Conservation (phyloP, 805 yeast genomes). For the Alloascoidea hylecoeti region DNA sequence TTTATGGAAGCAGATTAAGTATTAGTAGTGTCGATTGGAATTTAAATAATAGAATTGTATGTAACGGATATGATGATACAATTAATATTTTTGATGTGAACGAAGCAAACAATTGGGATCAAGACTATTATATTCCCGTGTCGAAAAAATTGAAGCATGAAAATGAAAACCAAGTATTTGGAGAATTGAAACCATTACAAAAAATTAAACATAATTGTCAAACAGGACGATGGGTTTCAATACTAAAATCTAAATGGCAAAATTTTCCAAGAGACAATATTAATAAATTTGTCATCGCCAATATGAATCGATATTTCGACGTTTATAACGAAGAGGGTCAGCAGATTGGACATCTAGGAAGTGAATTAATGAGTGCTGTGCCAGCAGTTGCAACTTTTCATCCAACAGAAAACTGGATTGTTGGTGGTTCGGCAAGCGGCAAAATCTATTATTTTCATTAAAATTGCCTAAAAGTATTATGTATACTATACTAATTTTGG, state of each 20-base stretch:
- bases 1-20: conserved; percentile 63
- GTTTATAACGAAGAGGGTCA: conserved; percentile 65
- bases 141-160: conserved; percentile 6
- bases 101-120: conserved; percentile 14
- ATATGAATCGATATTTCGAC: conserved; percentile 84
- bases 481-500: no score
- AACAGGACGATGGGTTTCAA: conserved; percentile 94
- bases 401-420: conserved; percentile 78
- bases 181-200: conserved; percentile 40
- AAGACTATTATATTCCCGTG: conserved; percentile 9
- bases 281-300: conserved; percentile 82
- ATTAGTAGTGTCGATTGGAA: conserved; percentile 83
- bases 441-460: conserved; percentile 50
- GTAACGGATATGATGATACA: conserved; percentile 89
- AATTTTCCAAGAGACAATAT: conserved; percentile 49
- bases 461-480: no score
- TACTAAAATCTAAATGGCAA: conserved; percentile 84
- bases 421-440: conserved; percentile 92
- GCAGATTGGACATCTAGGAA: conserved; percentile 63
- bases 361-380: conserved; percentile 62
- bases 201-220: conserved; percentile 84
- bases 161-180: conserved; percentile 7
- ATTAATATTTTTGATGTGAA: conserved; percentile 56
- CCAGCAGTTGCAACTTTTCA: conserved; percentile 86
- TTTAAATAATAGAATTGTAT: conserved; percentile 49